phyloP scores from a whole-genome alignment of 495 filamentous ascomycete genomes.

The Trichoderma gamsii region DNA sequence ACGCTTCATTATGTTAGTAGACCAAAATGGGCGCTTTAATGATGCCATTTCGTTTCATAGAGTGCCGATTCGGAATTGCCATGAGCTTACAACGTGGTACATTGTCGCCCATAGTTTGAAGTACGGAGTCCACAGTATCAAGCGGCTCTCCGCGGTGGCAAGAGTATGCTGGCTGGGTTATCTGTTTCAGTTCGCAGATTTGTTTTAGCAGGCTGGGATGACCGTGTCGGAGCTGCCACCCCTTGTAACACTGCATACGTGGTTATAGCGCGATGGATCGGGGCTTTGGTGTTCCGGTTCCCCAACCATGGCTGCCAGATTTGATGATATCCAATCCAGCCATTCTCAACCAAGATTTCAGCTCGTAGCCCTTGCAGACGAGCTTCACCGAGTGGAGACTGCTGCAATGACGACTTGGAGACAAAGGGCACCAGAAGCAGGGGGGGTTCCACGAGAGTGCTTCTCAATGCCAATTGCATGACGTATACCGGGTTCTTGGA shows the following conservation, averaged over 20 bases:
- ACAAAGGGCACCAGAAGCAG: neutral
- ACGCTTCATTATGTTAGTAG: no score
- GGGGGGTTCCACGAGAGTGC: neutral
- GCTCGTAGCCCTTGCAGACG: neutral
- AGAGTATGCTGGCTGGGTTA: no score
- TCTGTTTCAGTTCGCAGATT: no score
- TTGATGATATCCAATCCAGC: neutral
- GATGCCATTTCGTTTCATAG: no score
- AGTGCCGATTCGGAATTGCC: no score
- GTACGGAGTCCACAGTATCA: no score
- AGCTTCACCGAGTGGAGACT: conserved; percentile 6
- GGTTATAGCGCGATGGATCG: neutral
- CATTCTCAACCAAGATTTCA: neutral
- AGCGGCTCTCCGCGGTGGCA: no score
- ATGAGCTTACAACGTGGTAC: no score
- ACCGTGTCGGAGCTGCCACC: neutral
- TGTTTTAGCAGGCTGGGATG: neutral
- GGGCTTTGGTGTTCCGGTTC: neutral
- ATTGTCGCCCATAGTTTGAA: no score
- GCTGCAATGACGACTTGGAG: neutral
- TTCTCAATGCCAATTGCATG: neutral
- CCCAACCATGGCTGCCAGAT: neutral
- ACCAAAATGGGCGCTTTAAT: no score
- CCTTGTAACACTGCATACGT: neutral
- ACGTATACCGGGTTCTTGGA: conserved; percentile 1